Evolutionary conservation across 2,329 filamentous ascomycete genomes (phyloP).

Genomic region (Phoma sp.): DNA sequence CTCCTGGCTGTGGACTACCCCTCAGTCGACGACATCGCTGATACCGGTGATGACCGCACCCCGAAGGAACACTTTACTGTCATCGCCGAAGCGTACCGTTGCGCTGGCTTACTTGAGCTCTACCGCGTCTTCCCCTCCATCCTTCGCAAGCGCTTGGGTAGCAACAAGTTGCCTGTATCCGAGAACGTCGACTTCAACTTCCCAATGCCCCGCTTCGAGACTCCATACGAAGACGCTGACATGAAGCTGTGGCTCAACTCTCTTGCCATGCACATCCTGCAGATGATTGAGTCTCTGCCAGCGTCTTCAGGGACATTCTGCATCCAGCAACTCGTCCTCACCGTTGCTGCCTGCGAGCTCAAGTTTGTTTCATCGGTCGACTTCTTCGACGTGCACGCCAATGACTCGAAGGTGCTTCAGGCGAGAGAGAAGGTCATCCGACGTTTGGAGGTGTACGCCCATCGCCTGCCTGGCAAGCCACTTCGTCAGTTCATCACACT

Average conservation of each 20-base stretch:
- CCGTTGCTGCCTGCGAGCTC: constrained; percentile 60
- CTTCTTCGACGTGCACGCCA: constrained; percentile 50
- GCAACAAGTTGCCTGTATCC: constrained; percentile 29
- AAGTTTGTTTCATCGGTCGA: constrained; percentile 52
- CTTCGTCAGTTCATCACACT: constrained; percentile 59
- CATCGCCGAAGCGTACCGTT: constrained; percentile 62
- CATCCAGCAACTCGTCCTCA: constrained; percentile 61
- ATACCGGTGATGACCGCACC: constrained; percentile 61
- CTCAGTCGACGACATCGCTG: constrained; percentile 56
- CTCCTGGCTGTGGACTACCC: constrained; percentile 58
- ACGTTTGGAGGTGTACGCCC: constrained; percentile 55
- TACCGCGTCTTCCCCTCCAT: constrained; percentile 63
- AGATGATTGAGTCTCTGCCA: constrained; percentile 58
- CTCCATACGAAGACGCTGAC: constrained; percentile 41
- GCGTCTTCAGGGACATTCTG: constrained; percentile 62
- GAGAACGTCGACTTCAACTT: constrained; percentile 41
- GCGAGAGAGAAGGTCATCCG: constrained; percentile 59
- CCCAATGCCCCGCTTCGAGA: constrained; percentile 44
- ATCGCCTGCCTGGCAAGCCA: constrained; percentile 61
- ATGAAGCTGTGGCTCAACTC: constrained; percentile 57
- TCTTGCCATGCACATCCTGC: constrained; percentile 60
- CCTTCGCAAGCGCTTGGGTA: constrained; percentile 54
- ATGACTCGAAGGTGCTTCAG: constrained; percentile 54
- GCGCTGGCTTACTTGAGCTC: constrained; percentile 61
- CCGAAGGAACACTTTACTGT: constrained; percentile 61